Percentiles rank a stretch among this genome's conserved stretches.
Evolutionary conservation across 1,284 basidiomycete species (phyloP).

Genomic region (Trametes sp.): DNA sequence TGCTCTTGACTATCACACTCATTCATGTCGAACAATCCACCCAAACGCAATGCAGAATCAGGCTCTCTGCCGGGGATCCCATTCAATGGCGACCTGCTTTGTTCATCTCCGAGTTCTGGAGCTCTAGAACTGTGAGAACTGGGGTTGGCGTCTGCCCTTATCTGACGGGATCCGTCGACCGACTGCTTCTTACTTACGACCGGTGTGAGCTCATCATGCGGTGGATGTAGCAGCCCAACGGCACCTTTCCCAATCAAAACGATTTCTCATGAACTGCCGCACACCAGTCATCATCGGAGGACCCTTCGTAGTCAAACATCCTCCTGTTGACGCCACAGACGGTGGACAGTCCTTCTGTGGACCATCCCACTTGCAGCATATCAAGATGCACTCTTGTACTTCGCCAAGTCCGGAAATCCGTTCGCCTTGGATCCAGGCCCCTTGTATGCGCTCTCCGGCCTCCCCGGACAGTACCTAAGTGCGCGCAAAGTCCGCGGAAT

Average conservation of each 20-base stretch:
- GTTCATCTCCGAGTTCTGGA: conserved; percentile 4
- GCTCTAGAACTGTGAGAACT: conserved; percentile 2
- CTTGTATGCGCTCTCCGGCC: conserved; percentile 8
- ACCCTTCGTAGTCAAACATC: conserved; percentile 2
- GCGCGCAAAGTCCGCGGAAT: conserved; percentile 13
- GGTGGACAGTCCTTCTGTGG: neutral
- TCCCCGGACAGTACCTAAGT: conserved; percentile 13
- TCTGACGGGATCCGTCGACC: conserved; percentile 27
- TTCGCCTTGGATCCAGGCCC: neutral
- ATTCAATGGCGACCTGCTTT: neutral
- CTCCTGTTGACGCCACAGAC: conserved; percentile 6
- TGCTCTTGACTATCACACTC: conserved; percentile 2
- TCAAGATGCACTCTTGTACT: neutral
- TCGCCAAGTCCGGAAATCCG: neutral
- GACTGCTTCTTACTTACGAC: neutral
- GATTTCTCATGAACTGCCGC: neutral
- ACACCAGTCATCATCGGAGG: neutral
- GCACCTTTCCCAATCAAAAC: neutral
- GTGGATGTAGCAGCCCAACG: neutral
- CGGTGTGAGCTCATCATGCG: neutral
- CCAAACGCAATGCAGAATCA: neutral
- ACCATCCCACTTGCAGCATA: neutral
- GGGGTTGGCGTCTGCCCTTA: conserved; percentile 8
- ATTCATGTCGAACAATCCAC: neutral
- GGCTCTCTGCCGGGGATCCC: neutral